Evolutionary conservation across 768 basidiomycete genomes (phyloP).

Genomic region (Krasilnikovozyma curviuscula): DNA sequence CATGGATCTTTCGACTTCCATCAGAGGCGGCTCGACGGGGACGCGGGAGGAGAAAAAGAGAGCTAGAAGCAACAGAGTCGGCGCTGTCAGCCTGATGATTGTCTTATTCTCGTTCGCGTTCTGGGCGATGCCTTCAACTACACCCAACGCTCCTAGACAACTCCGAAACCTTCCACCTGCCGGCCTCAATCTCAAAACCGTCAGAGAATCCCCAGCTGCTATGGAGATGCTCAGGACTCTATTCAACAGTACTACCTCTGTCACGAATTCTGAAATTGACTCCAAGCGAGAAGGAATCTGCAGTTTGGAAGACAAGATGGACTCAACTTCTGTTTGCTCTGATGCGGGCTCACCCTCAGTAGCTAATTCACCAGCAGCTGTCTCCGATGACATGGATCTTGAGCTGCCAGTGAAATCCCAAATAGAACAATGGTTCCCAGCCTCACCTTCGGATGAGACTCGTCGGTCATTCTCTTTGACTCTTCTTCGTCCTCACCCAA

Average conservation of each 20-base stretch:
- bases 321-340: no score
- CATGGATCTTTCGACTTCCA: neutral
- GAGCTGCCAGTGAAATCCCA: neutral
- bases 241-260: no score
- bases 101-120: constrained; percentile 13
- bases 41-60: neutral
- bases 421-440: neutral
- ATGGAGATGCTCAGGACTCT: no score
- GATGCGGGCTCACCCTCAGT: no score
- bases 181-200: neutral
- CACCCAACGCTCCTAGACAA: neutral
- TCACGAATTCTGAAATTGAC: no score
- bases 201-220: no score
- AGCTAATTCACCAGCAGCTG: constrained; percentile 5
- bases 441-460: neutral
- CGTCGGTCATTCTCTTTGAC: constrained; percentile 10
- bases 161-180: neutral
- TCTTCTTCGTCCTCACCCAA: constrained; percentile 8
- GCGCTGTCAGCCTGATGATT: constrained; percentile 18
- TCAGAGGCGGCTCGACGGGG: neutral
- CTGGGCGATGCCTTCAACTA: constrained; percentile 10
- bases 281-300: no score
- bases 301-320: no score
- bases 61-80: constrained; percentile 11
- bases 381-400: constrained; percentile 1